Conservation (phyloP, 164 flowering plant species). For the Saururus chinensis region DNA sequence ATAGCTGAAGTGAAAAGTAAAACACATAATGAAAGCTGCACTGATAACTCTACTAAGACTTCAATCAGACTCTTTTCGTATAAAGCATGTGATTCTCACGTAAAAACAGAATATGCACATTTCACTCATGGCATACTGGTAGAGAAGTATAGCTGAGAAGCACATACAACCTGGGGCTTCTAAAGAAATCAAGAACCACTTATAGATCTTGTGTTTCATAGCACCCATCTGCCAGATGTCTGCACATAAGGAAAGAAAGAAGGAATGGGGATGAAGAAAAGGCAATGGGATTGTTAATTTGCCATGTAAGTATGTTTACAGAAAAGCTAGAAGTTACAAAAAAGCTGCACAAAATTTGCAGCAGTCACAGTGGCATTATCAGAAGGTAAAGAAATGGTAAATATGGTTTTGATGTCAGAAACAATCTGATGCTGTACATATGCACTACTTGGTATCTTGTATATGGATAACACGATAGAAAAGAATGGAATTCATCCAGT, state of each 20-base stretch:
- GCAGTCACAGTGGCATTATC: conserved; percentile 1
- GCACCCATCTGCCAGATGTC: neutral
- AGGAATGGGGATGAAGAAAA: too few species aligned
- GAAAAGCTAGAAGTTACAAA: neutral
- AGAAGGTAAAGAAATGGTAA: conserved; percentile 10
- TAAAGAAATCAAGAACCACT: neutral
- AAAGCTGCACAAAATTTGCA: conserved; percentile 1
- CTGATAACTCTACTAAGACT: neutral
- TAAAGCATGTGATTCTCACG: too few species aligned
- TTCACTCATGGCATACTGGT: neutral
- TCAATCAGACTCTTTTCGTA: neutral
- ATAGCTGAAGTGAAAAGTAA: neutral
- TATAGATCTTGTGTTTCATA: too few species aligned
- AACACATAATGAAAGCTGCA: neutral
- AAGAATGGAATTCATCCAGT: conserved; percentile 19
- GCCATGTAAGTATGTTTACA: conserved; percentile 2
- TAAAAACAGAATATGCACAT: too few species aligned
- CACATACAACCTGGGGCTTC: neutral
- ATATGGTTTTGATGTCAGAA: conserved; percentile 18
- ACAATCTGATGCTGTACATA: conserved; percentile 38
- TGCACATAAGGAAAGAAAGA: neutral
- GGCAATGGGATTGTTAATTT: conserved; percentile 5
- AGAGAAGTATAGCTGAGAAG: neutral
- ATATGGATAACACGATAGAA: conserved; percentile 14
- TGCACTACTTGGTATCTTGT: conserved; percentile 9